Evolutionary conservation across 345 rosid genomes (phyloP), one percentile per base, ranked within the genome.

Genomic region (Hypericum androsaemum): DNA sequence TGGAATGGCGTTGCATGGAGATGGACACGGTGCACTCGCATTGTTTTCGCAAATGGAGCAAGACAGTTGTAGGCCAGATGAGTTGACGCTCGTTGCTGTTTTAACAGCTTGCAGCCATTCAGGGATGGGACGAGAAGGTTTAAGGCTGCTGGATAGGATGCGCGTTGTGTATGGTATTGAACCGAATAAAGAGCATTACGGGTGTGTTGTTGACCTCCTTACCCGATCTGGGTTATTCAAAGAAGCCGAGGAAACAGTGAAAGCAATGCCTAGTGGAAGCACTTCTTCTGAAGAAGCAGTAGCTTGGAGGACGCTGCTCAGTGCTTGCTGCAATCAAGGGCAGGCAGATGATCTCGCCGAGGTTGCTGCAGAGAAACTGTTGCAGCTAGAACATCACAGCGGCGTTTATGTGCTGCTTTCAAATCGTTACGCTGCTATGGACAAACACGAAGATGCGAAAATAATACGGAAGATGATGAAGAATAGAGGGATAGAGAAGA

Each of bases 291-390:
- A 62, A 44, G 66, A 65, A 59, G 77, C 74, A 28, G 51, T 62
- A 22, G 77, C 77, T 42, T 72, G 77, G 77, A 73, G 74, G 49
- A 64, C 77, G 51, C 56, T 65, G 16, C 65, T 69, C 3, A 63
- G 50, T 43, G 61, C 65, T 5, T 61, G 68, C 52, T 67, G 56
- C 43, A 62, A 37, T 38, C 45, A 52, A 15, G 63, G 70, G 35
- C 55, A 67, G 46, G 52, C 57, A 35, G 52, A 22, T 22, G 32
- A 51, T 36, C 32, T 52, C 52, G 74, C 69, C 37, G 69, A 69
- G 46, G 49, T 50, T 58, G 77, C 77, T 0, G 68, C 74, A 14
- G 53, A 73, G 66, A 69, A 47, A 55, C 68, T 73, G 3, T 13
- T 59, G 63, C 57, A 39, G 57, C 48, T 73, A 41, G 71, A 69